Conservation (phyloP, 2,329 filamentous ascomycete genomes). For the Thyridium curvatum region DNA sequence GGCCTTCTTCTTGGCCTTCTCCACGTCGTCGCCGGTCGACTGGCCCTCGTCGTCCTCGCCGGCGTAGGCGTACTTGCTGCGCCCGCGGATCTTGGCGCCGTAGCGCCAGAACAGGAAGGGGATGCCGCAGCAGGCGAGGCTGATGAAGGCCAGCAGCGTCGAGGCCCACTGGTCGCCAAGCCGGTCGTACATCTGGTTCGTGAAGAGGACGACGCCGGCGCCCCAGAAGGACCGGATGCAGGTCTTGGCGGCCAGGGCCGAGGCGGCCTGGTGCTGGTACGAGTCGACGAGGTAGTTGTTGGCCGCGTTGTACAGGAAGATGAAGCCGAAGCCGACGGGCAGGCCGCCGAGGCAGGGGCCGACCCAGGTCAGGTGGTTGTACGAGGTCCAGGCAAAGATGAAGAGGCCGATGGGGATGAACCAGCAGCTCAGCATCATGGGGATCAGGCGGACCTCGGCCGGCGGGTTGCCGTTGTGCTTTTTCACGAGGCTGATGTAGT, state of each 20-base stretch:
- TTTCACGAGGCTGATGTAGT: constrained; percentile 61
- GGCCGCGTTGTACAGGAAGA: constrained; percentile 75
- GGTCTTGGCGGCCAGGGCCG: constrained; percentile 75
- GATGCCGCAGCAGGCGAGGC: constrained; percentile 72
- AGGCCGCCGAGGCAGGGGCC: constrained; percentile 67
- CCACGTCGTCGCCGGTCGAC: constrained; percentile 24
- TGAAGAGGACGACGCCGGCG: constrained; percentile 71
- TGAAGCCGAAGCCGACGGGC: constrained; percentile 73
- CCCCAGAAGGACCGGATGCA: constrained; percentile 77
- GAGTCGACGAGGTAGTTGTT: constrained; percentile 67
- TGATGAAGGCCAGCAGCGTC: constrained; percentile 65
- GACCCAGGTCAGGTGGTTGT: constrained; percentile 58
- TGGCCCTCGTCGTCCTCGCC: constrained; percentile 40
- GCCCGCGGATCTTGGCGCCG: constrained; percentile 62
- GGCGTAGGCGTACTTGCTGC: constrained; percentile 69
- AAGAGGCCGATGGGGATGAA: constrained; percentile 55
- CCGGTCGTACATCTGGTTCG: constrained; percentile 70
- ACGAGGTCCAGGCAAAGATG: constrained; percentile 55
- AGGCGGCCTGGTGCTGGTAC: constrained; percentile 68
- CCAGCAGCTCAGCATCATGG: constrained; percentile 77
- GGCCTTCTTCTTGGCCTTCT: constrained; percentile 23
- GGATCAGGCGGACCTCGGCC: constrained; percentile 71
- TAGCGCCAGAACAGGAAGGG: constrained; percentile 78
- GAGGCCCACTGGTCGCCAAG: constrained; percentile 73
- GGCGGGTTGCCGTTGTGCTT: constrained; percentile 68